phyloP scores from a whole-genome alignment of 768 basidiomycete genomes.

The Artomyces pyxidatus region DNA sequence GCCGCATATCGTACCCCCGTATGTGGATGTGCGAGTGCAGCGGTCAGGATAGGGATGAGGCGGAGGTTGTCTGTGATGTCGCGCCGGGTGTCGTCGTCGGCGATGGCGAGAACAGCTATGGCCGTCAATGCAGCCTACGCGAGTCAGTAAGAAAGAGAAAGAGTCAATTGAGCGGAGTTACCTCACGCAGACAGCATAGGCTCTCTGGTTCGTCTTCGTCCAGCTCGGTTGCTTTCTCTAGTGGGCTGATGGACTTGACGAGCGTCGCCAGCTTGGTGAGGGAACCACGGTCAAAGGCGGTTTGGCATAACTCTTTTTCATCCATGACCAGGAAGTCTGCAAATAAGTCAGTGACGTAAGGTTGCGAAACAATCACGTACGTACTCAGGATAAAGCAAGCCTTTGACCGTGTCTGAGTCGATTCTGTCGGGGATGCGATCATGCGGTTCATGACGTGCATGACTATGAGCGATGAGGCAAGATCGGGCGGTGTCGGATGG shows the following conservation, averaged over 20 bases:
- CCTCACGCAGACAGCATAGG: conserved; percentile 55
- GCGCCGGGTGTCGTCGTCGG: conserved; percentile 64
- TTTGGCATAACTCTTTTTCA: conserved; percentile 54
- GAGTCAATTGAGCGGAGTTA: conserved; percentile 21
- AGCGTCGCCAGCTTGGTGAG: conserved; percentile 46
- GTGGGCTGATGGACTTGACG: conserved; percentile 46
- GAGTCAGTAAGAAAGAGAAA: neutral
- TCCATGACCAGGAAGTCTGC: conserved; percentile 65
- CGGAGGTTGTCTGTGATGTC: conserved; percentile 52
- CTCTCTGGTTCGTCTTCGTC: conserved; percentile 67
- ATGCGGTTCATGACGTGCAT: conserved; percentile 64
- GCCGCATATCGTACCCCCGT: conserved; percentile 79
- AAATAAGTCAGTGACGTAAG: neutral
- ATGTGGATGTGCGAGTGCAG: conserved; percentile 50
- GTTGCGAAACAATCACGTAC: conserved; percentile 20
- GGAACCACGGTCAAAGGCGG: conserved; percentile 64
- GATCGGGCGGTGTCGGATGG: conserved; percentile 30
- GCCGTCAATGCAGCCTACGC: conserved; percentile 63
- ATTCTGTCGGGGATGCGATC: conserved; percentile 36
- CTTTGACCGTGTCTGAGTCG: conserved; percentile 41
- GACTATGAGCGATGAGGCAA: conserved; percentile 46
- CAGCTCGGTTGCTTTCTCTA: conserved; percentile 39
- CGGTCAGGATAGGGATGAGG: conserved; percentile 47
- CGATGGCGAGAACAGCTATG: conserved; percentile 64
- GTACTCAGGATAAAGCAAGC: conserved; percentile 73